Evolutionary conservation across 176 grass and related monocot genomes (phyloP).

Genomic region (Phoenix roebelenii): DNA sequence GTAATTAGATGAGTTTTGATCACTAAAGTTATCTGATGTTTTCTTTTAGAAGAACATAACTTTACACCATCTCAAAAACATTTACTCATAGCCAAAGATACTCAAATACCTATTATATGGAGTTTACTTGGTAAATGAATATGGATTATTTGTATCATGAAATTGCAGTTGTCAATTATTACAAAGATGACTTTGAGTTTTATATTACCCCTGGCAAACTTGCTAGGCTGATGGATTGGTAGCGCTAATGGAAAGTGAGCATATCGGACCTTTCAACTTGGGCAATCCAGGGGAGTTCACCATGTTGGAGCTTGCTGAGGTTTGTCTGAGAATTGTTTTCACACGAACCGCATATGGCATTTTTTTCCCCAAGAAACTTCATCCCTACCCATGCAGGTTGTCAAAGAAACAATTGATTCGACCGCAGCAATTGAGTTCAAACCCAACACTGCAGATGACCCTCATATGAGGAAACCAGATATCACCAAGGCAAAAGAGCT

Average conservation of each 20-base stretch:
- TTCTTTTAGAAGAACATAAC: too few relatives aligned
- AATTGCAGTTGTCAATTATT: slow-evolving; percentile 3
- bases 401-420: slow-evolving; percentile 68
- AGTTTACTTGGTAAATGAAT: too few relatives aligned
- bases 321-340: slow-evolving; percentile 21
- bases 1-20: too few relatives aligned
- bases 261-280: slow-evolving; percentile 84
- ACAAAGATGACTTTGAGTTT: not conserved
- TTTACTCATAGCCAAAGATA: too few relatives aligned
- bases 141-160: slow-evolving; percentile 3
- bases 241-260: slow-evolving; percentile 73
- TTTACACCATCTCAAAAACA: too few relatives aligned
- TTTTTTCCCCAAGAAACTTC: slow-evolving; percentile 2
- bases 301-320: slow-evolving; percentile 86
- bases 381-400: slow-evolving; percentile 26
- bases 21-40: too few relatives aligned
- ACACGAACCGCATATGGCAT: not conserved
- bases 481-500: slow-evolving; percentile 75
- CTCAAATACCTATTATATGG: too few relatives aligned
- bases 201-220: not conserved
- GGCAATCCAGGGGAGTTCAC: slow-evolving; percentile 95
- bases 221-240: slow-evolving; percentile 73
- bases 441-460: slow-evolving; percentile 77
- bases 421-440: slow-evolving; percentile 60
- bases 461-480: slow-evolving; percentile 79